A percentile compares a stretch with the other conserved stretches of the same genome.
Conservation (phyloP, 2,329 filamentous ascomycete species). For the Epichloe typhina region DNA sequence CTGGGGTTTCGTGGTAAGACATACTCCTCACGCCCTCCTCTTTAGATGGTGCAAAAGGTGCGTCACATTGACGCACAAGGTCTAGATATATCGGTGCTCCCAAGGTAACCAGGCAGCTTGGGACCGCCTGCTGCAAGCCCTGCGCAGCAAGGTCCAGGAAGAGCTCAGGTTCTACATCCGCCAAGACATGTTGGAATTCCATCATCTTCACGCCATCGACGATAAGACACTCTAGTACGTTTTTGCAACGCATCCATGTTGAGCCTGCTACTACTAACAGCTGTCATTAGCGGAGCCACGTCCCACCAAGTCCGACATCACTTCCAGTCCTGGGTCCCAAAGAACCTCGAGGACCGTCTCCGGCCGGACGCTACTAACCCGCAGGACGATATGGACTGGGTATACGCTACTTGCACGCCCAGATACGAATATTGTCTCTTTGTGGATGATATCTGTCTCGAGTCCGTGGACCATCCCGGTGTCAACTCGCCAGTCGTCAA, state of each 20-base stretch:
- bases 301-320: conserved; percentile 1
- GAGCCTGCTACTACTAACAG: background rate
- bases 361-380: background rate
- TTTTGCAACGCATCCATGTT: too few relatives aligned
- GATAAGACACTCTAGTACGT: background rate
- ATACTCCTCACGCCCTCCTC: too few relatives aligned
- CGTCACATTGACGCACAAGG: background rate
- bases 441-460: background rate
- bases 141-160: background rate
- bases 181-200: too few relatives aligned
- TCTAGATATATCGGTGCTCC: conserved; percentile 2
- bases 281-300: background rate
- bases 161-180: background rate
- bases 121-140: background rate
- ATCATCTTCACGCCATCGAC: too few relatives aligned
- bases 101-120: background rate
- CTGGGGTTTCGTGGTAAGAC: conserved; percentile 2
- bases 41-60: background rate
- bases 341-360: conserved; percentile 1
- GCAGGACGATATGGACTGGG: background rate
- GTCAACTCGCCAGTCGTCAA: background rate
- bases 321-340: conserved; percentile 1
- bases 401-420: background rate
- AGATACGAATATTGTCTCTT: conserved; percentile 2
- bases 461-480: background rate